Conservation (phyloP, 805 yeast genomes). For the Candida quercuum region DNA sequence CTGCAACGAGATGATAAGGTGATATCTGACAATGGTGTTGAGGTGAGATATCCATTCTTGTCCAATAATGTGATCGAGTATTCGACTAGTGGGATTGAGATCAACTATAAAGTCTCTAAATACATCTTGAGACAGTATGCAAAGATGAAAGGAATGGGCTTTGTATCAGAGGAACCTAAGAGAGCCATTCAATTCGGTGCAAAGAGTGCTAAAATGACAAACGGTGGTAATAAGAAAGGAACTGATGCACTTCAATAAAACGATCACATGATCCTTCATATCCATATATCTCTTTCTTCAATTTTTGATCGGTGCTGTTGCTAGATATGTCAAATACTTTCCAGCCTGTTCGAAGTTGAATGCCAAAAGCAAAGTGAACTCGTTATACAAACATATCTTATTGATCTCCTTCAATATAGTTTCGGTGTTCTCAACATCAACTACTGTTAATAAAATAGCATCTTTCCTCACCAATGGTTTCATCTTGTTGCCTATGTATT, state of each 20-base stretch:
- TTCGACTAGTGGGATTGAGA: conserved; percentile 43
- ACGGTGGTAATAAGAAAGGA: conserved; percentile 73
- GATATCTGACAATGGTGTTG: conserved; percentile 81
- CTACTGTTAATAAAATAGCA: conserved; percentile 54
- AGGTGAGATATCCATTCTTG: conserved; percentile 81
- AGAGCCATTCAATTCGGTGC: conserved; percentile 98
- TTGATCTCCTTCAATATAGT: conserved; percentile 35
- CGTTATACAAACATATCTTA: conserved; percentile 34
- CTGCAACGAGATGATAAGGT: conserved; percentile 91
- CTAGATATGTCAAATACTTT: conserved; percentile 32
- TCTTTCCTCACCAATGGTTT: conserved; percentile 33
- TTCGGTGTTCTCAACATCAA: conserved; percentile 59
- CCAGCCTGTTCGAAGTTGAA: conserved; percentile 51
- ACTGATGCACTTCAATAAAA: conserved; percentile 44
- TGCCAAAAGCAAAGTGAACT: conserved; percentile 35
- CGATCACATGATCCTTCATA: background rate
- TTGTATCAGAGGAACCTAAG: conserved; percentile 71
- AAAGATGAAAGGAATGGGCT: conserved; percentile 35
- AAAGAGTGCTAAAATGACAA: conserved; percentile 86
- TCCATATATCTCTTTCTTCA: conserved; percentile 1
- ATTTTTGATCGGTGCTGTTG: conserved; percentile 11
- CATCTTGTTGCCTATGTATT: conserved; percentile 59
- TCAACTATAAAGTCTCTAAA: conserved; percentile 47
- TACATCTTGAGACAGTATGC: conserved; percentile 62
- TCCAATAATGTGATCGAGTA: conserved; percentile 54